phyloP scores from a whole-genome alignment of 768 basidiomycete genomes.

The Boletus coccyginus region DNA sequence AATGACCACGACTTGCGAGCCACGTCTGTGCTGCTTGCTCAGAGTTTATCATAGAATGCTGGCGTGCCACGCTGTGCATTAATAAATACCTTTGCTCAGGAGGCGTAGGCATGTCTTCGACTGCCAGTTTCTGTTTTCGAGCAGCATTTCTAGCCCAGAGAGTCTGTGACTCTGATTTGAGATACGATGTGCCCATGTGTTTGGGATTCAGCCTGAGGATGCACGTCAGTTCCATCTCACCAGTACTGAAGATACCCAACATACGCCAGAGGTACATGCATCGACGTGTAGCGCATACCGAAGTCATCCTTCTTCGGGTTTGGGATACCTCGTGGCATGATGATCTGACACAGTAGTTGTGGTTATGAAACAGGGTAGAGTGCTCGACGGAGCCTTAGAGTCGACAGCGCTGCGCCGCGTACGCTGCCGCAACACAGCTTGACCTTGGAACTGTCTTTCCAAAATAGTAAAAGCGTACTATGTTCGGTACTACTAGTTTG shows the following conservation, averaged over 20 bases:
- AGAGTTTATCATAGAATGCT: slow-evolving; percentile 26
- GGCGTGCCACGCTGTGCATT: slow-evolving; percentile 3
- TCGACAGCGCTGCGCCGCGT: neutral
- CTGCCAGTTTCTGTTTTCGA: slow-evolving; percentile 46
- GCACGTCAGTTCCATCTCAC: slow-evolving; percentile 10
- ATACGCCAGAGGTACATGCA: slow-evolving; percentile 76
- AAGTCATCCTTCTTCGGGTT: slow-evolving; percentile 80
- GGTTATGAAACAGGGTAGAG: neutral
- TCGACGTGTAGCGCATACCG: slow-evolving; percentile 77
- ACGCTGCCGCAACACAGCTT: neutral
- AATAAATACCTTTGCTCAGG: slow-evolving; percentile 47
- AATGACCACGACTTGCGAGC: slow-evolving; percentile 74
- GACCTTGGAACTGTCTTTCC: slow-evolving; percentile 6
- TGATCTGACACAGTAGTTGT: neutral
- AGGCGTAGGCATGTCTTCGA: slow-evolving; percentile 37
- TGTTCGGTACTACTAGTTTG: neutral
- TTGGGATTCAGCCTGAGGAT: slow-evolving; percentile 69
- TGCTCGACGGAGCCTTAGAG: neutral
- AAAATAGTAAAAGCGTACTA: slow-evolving; percentile 6
- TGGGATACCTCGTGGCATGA: slow-evolving; percentile 81
- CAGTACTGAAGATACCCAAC: slow-evolving; percentile 19
- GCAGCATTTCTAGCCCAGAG: slow-evolving; percentile 69
- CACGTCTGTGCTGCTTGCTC: slow-evolving; percentile 50
- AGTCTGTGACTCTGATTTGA: slow-evolving; percentile 72
- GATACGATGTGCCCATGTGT: slow-evolving; percentile 72